A percentile compares a stretch with the other conserved stretches of the same genome.
Conservation (phyloP, 73 alveolate species). For the Paramecium octaurelia region DNA sequence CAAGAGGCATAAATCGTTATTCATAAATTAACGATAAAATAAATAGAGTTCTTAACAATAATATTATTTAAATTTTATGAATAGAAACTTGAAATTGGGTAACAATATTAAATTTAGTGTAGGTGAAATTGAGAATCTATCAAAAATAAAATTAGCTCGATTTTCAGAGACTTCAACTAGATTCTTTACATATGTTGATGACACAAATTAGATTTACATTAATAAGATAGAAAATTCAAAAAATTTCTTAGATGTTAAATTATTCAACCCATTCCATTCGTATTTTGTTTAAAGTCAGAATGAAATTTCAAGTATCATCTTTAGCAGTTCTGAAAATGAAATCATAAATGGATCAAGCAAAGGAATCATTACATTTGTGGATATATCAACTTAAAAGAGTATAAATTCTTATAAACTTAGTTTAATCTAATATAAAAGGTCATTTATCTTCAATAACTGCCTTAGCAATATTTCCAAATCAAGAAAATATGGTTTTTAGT, state of each 20-base stretch:
- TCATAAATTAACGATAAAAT: conserved; percentile 8
- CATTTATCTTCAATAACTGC: background rate
- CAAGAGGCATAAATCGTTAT: conserved; percentile 8
- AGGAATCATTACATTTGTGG: background rate
- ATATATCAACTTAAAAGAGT: background rate
- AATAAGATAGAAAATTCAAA: background rate
- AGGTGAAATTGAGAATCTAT: background rate
- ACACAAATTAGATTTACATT: background rate
- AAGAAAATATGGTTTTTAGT: background rate
- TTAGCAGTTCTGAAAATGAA: background rate
- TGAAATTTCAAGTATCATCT: background rate
- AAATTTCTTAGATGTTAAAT: background rate
- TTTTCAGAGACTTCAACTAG: background rate
- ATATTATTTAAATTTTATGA: background rate
- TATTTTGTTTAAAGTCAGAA: background rate
- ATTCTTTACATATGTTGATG: background rate
- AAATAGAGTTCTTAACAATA: background rate
- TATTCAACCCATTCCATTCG: background rate
- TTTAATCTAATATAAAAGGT: background rate
- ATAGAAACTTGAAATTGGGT: conserved; percentile 16
- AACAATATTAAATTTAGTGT: background rate
- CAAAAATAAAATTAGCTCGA: background rate
- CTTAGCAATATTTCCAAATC: background rate
- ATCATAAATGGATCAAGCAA: background rate
- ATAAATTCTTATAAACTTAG: background rate